Evolutionary conservation across 495 filamentous ascomycete species (phyloP), one percentile per base, ranked within the genome.

Genomic region (Trichoderma orchidacearum): DNA sequence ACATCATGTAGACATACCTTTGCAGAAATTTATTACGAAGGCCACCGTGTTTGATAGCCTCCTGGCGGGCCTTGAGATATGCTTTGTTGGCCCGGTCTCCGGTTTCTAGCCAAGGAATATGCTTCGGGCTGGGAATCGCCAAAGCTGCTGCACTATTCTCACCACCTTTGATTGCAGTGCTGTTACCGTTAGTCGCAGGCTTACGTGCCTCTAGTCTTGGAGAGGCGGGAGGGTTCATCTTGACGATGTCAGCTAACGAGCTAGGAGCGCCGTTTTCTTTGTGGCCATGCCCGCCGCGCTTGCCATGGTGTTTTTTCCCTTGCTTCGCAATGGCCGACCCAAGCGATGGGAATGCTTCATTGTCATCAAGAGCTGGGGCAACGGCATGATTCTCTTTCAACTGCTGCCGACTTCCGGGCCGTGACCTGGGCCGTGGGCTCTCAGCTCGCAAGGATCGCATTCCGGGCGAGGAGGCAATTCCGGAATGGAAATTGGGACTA

Each of bases 101-200:
- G 2, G 94, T 97, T 67, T 96, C 92, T 1, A 96, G 76, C 94
- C 94, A 99, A 7, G 93, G 94, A 45, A 97, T 90, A 64, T 96
- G 87, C 66, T 91, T 87, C 3, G 94, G 94, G 30, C 83, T 73
- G 5, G 87, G 82, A 57, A 99, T 96, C 8, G 88, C 81, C 70
- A 85, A 80, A 13, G 89, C 87, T 29, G 88, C 85, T 15, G 81
- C 78, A 62, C 83, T 90, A 63, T 90, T 88, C 63, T 95, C 89
- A 15, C 86, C 85, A 56, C 79, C 79, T 15, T 74, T 74, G 23
- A 78, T 68, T 60, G 64, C 76, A 1, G 72, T 79, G 21, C 75
- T 70, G 68, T 79, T 80, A 38, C 74, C 76, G 59, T 79, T 80
- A 38, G 75, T 70, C 15, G 68, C 70, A 31, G 75, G 65, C 62